Base-by-base conservation (phyloP, 2,329 filamentous ascomycete genomes). In the Colletotrichum brevisporum region DNA sequence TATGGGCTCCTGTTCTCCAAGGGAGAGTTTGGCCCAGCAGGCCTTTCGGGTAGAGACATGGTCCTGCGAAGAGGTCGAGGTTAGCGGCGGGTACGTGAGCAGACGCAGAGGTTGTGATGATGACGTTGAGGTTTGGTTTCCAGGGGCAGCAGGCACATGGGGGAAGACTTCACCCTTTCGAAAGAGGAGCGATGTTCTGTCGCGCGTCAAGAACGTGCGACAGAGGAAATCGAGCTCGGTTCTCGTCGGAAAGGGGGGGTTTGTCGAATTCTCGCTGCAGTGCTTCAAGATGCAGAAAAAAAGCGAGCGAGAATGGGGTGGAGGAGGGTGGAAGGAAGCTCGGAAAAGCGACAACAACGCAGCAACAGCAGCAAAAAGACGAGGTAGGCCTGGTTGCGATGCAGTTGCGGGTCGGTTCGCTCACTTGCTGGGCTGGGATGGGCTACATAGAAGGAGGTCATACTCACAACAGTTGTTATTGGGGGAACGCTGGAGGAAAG, bases 41-140 rank as follows among this genome's bases (percentile, higher is more conserved):
- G 92, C 79, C 91, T 86, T 78, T 88, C 84, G 71, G 88, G 87
- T 73, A 89, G 85, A 81, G 88, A 89, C 89, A 91, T 91, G 76
- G 75, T 83, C 77, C 83, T 85, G 71, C 55, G 72, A 56, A 53
- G 55, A 31, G 59, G 67, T 50, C 45, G 41, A 47, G 27, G 58
- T 71, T 54, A 72, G 71, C 18, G 31, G 53, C 45, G 24, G 55
- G 26, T 48, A 48, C 5, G 31, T 36, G 24, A 50, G 47, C 31
- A 24, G 61, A 60, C 48, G 61, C 43, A 64, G 31, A 43, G 48
- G 12, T 36, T 48, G 51, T 26, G 50, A 55, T 27, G 55, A 50
- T 13, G 21, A 47, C 39, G 45, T 43, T 41, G 24, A 8, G 16
- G 39, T 39, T 24, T 21, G 13, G 50, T 43, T 41, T 18, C 31